Evolutionary conservation across 352 stramenopile genomes (phyloP).

Genomic region (Globisporangium cystogenes): DNA sequence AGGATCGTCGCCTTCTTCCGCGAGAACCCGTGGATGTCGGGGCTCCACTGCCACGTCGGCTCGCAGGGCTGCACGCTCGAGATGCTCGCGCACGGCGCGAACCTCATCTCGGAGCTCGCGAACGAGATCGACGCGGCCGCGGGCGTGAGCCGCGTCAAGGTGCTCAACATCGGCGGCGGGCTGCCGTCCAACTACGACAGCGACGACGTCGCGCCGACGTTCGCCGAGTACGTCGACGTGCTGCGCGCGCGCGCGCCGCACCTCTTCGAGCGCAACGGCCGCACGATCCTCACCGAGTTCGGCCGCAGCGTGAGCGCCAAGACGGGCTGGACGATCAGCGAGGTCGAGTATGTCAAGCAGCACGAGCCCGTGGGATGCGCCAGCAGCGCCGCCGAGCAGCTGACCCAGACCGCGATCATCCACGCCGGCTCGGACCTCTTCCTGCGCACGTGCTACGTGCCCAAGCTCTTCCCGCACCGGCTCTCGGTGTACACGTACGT

Average conservation of each 20-base stretch:
- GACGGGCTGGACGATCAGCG: conserved; percentile 77
- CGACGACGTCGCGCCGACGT: conserved; percentile 62
- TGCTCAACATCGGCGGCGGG: conserved; percentile 91
- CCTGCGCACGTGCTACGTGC: conserved; percentile 82
- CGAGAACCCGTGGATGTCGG: conserved; percentile 85
- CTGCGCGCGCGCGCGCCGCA: conserved; percentile 62
- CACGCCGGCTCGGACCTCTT: conserved; percentile 90
- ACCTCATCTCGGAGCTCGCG: conserved; percentile 68
- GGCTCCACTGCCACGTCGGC: conserved; percentile 86
- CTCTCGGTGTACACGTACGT: conserved; percentile 82
- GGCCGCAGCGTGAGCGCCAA: conserved; percentile 84
- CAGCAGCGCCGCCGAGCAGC: conserved; percentile 1
- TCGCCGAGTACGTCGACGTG: conserved; percentile 76
- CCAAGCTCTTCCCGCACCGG: conserved; percentile 71
- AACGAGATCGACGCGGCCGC: conserved; percentile 74
- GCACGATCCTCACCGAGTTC: conserved; percentile 91
- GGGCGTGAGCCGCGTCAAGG: conserved; percentile 64
- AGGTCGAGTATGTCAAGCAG: conserved; percentile 89
- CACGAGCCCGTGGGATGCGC: conserved; percentile 25
- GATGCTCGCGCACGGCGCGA: conserved; percentile 78
- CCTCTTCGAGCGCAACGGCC: conserved; percentile 74
- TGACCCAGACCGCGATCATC: conserved; percentile 74
- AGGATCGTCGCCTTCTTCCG: conserved; percentile 69
- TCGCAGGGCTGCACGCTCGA: conserved; percentile 81
- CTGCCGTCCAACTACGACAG: conserved; percentile 88